phyloP scores from a whole-genome alignment of 371 early-diverging fungal species.

The Chytridium lagenaria region DNA sequence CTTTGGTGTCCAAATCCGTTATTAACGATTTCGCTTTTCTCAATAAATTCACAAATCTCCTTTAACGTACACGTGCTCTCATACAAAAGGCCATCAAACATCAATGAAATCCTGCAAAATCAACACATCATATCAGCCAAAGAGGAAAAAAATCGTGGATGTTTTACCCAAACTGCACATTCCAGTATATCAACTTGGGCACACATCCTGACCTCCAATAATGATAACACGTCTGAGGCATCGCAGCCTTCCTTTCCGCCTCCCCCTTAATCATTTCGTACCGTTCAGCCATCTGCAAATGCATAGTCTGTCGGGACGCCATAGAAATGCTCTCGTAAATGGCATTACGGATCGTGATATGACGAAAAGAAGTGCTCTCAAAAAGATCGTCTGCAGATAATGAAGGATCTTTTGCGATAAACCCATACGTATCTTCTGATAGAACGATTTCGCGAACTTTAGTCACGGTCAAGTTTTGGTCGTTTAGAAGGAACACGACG shows the following conservation, averaged over 20 bases:
- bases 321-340: neutral
- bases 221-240: conserved; percentile 3
- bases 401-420: neutral
- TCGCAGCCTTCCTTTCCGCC: neutral
- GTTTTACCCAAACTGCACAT: neutral
- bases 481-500: neutral
- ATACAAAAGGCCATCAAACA: neutral
- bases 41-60: neutral
- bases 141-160: neutral
- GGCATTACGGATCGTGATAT: conserved; percentile 6
- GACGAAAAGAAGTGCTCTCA: neutral
- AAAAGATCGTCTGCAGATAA: neutral
- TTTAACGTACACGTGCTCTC: neutral
- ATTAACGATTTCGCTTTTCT: neutral
- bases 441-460: neutral
- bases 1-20: too few species aligned
- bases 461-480: neutral
- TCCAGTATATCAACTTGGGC: neutral
- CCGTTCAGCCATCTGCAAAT: neutral
- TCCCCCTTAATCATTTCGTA: neutral
- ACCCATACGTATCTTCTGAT: neutral
- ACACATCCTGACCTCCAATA: neutral
- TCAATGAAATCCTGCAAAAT: neutral
- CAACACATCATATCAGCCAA: neutral
- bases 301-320: neutral